These are phyloP conservation scores for Sistotremastrum suecicum DNA, from an alignment of 768 basidiomycete species.

Conservation along the genomic window DNA sequence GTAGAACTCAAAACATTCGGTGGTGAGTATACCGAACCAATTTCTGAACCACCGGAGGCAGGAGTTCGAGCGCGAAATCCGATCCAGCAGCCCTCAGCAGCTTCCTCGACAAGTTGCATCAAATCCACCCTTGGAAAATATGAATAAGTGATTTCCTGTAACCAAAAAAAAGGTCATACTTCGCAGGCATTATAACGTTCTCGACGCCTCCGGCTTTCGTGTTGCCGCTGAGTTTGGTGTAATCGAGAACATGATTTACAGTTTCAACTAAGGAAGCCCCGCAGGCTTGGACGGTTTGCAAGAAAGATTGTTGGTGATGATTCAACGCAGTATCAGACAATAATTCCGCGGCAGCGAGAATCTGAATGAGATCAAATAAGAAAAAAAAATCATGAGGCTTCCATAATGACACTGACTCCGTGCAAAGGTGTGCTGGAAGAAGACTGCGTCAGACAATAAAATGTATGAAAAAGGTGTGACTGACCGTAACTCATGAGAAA, in stretches of 20 bases:
- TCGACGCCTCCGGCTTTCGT: constrained; percentile 65
- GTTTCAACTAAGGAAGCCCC: constrained; percentile 94
- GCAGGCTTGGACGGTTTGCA: constrained; percentile 89
- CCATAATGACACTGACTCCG: constrained; percentile 37
- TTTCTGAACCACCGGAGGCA: constrained; percentile 56
- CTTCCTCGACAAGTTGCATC: constrained; percentile 75
- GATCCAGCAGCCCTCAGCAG: constrained; percentile 89
- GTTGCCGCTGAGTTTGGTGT: constrained; percentile 86
- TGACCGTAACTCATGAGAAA: constrained; percentile 70
- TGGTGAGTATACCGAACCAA: constrained; percentile 87
- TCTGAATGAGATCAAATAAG: constrained; percentile 26
- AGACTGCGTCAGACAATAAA: not conserved
- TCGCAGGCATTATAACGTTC: constrained; percentile 54
- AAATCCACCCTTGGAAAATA: constrained; percentile 42
- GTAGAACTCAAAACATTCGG: constrained; percentile 39
- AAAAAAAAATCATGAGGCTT: constrained; percentile 3
- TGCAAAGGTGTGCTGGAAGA: constrained; percentile 60
- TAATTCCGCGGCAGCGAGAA: constrained; percentile 86
- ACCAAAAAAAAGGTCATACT: constrained; percentile 21
- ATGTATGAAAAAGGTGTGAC: not conserved
- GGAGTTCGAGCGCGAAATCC: constrained; percentile 74
- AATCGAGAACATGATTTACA: constrained; percentile 93
- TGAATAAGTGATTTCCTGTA: not conserved
- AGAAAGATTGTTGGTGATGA: constrained; percentile 70
- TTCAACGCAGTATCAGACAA: constrained; percentile 72